Conservation (phyloP, 148 eudicot species). For the Arbutus unedo region DNA sequence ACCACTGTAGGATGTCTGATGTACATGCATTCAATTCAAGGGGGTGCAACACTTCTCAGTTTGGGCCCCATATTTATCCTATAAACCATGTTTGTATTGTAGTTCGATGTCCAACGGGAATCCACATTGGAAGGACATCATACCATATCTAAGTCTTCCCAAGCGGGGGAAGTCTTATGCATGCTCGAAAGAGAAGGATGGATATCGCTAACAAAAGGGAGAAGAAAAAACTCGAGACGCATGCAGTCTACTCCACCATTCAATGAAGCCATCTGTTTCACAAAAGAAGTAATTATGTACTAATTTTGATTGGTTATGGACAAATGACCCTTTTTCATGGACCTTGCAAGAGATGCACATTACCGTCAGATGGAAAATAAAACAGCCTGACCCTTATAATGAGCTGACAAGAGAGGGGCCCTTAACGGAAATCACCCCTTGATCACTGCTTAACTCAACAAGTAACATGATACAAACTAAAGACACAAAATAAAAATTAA, state of each 20-base stretch:
- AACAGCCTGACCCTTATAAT: too few relatives aligned
- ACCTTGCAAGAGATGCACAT: too few relatives aligned
- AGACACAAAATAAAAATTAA: background rate
- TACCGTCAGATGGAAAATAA: too few relatives aligned
- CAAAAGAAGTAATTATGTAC: background rate
- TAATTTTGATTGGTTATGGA: background rate
- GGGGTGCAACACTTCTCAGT: background rate
- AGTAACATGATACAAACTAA: background rate
- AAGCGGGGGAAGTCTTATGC: background rate
- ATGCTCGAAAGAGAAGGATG: background rate
- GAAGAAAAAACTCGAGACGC: background rate
- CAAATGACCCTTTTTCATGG: background rate
- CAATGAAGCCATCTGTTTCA: background rate
- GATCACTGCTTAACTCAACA: background rate
- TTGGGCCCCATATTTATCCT: background rate
- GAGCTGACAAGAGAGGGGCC: too few relatives aligned
- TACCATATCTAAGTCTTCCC: background rate
- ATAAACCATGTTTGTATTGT: background rate
- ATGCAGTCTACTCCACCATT: background rate
- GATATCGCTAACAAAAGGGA: background rate
- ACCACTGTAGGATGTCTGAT: background rate
- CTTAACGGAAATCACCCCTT: background rate
- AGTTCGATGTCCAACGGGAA: background rate
- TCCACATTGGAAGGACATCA: conserved; percentile 10
- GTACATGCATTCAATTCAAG: background rate